Conservation (phyloP, 2,329 filamentous ascomycete genomes). For the Pseudocercospora vitis region DNA sequence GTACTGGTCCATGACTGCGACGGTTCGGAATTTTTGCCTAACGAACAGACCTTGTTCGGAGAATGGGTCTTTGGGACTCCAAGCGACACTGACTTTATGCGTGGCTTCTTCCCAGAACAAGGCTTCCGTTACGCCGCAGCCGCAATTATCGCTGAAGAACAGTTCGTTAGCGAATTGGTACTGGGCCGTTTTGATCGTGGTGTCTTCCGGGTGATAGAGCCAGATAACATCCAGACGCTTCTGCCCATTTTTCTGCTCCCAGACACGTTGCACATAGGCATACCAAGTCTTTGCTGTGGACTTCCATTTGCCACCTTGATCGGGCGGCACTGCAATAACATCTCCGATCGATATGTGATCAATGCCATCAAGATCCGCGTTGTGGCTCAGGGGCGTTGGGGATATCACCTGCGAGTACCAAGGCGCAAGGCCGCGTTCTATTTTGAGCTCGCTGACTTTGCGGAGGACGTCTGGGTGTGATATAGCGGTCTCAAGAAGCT, state of each 20-base stretch:
- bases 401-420: neutral
- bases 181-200: slow-evolving; percentile 64
- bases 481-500: slow-evolving; percentile 44
- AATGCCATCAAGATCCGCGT: neutral
- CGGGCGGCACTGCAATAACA: slow-evolving; percentile 50
- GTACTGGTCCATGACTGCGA: slow-evolving; percentile 46
- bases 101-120: slow-evolving; percentile 59
- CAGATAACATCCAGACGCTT: slow-evolving; percentile 64
- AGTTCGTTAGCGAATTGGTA: slow-evolving; percentile 73
- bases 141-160: slow-evolving; percentile 75
- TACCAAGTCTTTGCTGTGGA: slow-evolving; percentile 60
- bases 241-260: slow-evolving; percentile 38
- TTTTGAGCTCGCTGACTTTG: slow-evolving; percentile 23
- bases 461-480: slow-evolving; percentile 28
- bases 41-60: slow-evolving; percentile 60
- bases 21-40: slow-evolving; percentile 65
- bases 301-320: slow-evolving; percentile 58
- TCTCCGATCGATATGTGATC: slow-evolving; percentile 47
- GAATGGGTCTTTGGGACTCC: slow-evolving; percentile 55
- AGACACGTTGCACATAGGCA: slow-evolving; percentile 64
- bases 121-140: slow-evolving; percentile 53
- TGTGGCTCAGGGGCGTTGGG: neutral
- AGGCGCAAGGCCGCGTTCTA: slow-evolving; percentile 31
- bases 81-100: slow-evolving; percentile 57
- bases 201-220: slow-evolving; percentile 72